Conservation (phyloP, 805 yeast species). For the Pichia thaimueangensis region DNA sequence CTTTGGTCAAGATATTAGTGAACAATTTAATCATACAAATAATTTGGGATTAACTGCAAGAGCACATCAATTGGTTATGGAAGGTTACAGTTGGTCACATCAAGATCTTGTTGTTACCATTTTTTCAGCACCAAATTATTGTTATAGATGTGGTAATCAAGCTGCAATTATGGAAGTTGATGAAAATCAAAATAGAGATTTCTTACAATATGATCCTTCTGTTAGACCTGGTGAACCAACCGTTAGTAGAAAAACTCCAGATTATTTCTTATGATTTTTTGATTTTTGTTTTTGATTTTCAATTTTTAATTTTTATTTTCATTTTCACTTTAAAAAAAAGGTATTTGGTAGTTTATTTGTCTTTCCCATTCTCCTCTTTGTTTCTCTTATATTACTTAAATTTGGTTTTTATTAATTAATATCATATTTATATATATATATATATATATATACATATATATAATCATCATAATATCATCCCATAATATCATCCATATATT, state of each 20-base stretch:
- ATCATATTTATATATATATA: no score
- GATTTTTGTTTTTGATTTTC: constrained; percentile 3
- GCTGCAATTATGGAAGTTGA: constrained; percentile 98
- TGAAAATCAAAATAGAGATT: constrained; percentile 85
- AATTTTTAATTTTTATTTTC: constrained; percentile 3
- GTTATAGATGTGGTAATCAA: constrained; percentile 96
- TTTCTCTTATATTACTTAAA: no score
- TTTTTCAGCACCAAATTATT: constrained; percentile 92
- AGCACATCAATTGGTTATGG: constrained; percentile 98
- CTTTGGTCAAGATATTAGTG: constrained; percentile 92
- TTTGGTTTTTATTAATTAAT: no score
- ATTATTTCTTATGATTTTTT: constrained; percentile 67
- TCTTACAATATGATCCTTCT: constrained; percentile 92
- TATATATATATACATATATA: no score
- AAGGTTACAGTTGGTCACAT: constrained; percentile 92
- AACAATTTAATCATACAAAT: constrained; percentile 88
- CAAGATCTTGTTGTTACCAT: constrained; percentile 92
- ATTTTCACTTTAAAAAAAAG: not conserved
- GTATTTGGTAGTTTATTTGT: no score
- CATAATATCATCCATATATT: no score
- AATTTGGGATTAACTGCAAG: constrained; percentile 81
- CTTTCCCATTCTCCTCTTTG: not conserved
- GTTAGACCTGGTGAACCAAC: constrained; percentile 98
- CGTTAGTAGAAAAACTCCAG: constrained; percentile 94
- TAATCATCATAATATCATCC: no score